Percentiles rank a stretch among this genome's conserved stretches.
phyloP scores from a whole-genome alignment of 257 asterid genomes.

The Nemophila menziesii region DNA sequence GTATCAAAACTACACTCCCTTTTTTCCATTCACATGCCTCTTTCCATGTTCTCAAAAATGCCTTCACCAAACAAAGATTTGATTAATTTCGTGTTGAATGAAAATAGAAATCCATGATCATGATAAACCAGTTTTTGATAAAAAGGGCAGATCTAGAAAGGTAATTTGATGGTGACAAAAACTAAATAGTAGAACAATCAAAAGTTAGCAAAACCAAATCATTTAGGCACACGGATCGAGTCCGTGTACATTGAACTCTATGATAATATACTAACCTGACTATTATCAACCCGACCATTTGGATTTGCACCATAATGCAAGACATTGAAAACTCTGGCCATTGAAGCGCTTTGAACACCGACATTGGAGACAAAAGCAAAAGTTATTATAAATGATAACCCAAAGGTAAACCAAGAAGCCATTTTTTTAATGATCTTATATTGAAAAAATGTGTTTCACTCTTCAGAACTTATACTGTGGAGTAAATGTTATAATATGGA shows the following conservation, averaged over 20 bases:
- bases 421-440: slow-evolving; percentile 1
- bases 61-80: slow-evolving; percentile 19
- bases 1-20: slow-evolving; percentile 31
- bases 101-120: too few species aligned
- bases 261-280: slow-evolving; percentile 19
- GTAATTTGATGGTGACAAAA: too few species aligned
- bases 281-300: slow-evolving; percentile 28
- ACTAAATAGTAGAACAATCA: too few species aligned
- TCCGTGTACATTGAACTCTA: too few species aligned
- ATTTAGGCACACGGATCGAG: too few species aligned
- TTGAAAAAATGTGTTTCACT: background rate
- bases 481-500: background rate
- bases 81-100: background rate
- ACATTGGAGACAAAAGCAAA: slow-evolving; percentile 9
- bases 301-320: slow-evolving; percentile 43
- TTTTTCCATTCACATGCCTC: slow-evolving; percentile 46
- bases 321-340: slow-evolving; percentile 24
- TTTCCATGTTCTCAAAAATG: slow-evolving; percentile 51
- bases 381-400: slow-evolving; percentile 1
- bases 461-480: background rate
- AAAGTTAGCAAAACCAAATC: too few species aligned
- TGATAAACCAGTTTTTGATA: too few species aligned
- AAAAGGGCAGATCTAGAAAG: background rate
- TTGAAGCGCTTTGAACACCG: slow-evolving; percentile 6
- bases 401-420: slow-evolving; percentile 9